These are phyloP conservation scores for Backusella tarrabulga DNA, from an alignment of 192 early-diverging fungal species.

Conservation along the genomic window DNA sequence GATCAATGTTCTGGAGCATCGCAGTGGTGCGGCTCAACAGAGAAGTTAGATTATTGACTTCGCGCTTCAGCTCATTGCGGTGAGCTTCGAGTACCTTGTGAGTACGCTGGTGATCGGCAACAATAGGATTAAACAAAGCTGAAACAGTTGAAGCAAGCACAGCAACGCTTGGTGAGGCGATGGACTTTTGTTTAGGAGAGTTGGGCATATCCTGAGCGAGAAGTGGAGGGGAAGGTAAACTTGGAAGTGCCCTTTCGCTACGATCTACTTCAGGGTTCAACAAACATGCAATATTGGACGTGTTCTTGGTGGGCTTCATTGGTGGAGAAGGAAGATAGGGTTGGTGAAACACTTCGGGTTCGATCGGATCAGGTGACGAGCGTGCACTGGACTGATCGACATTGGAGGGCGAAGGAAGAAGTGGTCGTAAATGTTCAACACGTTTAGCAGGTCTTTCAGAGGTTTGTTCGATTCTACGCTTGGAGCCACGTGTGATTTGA, in stretches of 20 bases:
- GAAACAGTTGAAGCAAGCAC: slow-evolving; percentile 29
- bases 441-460: slow-evolving; percentile 4
- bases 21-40: slow-evolving; percentile 52
- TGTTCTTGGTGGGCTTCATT: slow-evolving; percentile 11
- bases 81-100: slow-evolving; percentile 52
- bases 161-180: slow-evolving; percentile 32
- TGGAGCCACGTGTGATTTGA: not conserved
- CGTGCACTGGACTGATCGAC: not conserved
- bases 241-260: not conserved
- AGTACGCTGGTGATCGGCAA: slow-evolving; percentile 13
- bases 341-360: slow-evolving; percentile 23
- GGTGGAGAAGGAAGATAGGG: slow-evolving; percentile 28
- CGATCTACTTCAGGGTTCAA: slow-evolving; percentile 27
- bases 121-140: slow-evolving; percentile 3
- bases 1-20: slow-evolving; percentile 51
- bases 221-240: slow-evolving; percentile 28
- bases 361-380: slow-evolving; percentile 13
- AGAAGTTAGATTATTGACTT: slow-evolving; percentile 52
- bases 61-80: slow-evolving; percentile 52
- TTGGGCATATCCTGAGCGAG: slow-evolving; percentile 35
- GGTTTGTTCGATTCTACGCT: not conserved
- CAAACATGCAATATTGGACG: slow-evolving; percentile 19
- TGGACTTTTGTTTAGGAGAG: not conserved
- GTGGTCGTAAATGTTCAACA: slow-evolving; percentile 13
- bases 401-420: slow-evolving; percentile 2